Evolutionary conservation across 208 protist genomes (phyloP).

Genomic region (Leishmania braziliensis): DNA sequence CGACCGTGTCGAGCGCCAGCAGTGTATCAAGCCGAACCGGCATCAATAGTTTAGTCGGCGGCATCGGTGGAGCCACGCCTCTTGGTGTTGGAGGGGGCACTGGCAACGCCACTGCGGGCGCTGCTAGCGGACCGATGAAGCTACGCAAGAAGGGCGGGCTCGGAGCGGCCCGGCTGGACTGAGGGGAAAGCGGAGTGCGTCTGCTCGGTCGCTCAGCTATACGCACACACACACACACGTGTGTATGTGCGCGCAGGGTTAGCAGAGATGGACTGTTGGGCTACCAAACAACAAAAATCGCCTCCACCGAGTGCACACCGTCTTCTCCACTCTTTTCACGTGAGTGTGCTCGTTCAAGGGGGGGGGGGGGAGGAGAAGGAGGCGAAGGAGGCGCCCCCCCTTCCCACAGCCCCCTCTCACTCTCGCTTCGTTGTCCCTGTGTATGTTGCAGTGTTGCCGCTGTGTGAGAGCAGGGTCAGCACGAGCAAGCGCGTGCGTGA

Average conservation of each 20-base stretch:
- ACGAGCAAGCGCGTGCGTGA: neutral
- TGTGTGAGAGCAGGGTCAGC: neutral
- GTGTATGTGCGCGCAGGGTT: neutral
- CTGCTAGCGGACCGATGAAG: conserved; percentile 45
- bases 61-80: neutral
- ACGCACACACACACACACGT: neutral
- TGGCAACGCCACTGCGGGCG: neutral
- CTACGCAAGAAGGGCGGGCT: conserved; percentile 58
- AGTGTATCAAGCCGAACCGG: neutral
- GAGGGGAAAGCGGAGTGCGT: neutral
- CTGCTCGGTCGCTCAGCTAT: neutral
- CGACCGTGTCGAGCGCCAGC: neutral
- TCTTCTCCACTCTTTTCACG: neutral
- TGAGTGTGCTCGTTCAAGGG: neutral
- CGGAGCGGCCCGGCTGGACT: conserved; percentile 51
- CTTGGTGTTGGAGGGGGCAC: neutral
- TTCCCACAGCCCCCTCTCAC: neutral
- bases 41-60: neutral
- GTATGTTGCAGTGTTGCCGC: neutral
- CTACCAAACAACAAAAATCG: neutral
- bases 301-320: neutral
- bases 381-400: neutral
- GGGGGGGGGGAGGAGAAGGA: neutral
- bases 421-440: neutral
- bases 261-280: neutral